Conservation (phyloP, 306 rosid species). For the Pyrus betulifolia region DNA sequence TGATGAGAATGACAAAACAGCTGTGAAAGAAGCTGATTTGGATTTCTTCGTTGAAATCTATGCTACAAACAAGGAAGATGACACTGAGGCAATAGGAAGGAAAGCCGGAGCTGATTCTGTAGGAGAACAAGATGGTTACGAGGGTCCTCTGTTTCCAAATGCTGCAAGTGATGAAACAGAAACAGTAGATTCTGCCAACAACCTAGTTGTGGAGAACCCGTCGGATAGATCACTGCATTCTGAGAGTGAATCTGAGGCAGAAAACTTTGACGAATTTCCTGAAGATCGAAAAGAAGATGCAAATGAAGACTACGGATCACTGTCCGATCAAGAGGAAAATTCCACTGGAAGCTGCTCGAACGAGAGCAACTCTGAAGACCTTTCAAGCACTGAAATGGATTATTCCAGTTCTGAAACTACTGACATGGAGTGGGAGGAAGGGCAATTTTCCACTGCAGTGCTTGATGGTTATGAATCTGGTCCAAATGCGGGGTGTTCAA, state of each 20-base stretch:
- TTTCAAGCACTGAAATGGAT: constrained; percentile 21
- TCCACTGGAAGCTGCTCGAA: constrained; percentile 28
- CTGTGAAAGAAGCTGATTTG: constrained; percentile 17
- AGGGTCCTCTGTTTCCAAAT: constrained; percentile 6
- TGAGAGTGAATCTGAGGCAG: constrained; percentile 31
- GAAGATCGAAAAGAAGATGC: constrained; percentile 11
- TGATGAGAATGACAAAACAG: constrained; percentile 15
- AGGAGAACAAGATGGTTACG: constrained; percentile 4
- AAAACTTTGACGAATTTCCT: constrained; percentile 1
- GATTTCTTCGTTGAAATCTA: constrained; percentile 60
- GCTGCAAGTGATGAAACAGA: constrained; percentile 14
- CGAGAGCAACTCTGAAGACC: constrained; percentile 17
- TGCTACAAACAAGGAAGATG: constrained; percentile 21
- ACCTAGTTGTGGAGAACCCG: constrained; percentile 11
- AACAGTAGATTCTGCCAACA: constrained; percentile 7
- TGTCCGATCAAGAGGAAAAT: constrained; percentile 30
- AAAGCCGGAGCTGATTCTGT: background rate
- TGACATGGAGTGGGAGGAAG: constrained; percentile 55
- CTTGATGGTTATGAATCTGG: constrained; percentile 27
- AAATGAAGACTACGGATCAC: constrained; percentile 12
- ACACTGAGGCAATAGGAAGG: constrained; percentile 4
- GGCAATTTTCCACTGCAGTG: constrained; percentile 16
- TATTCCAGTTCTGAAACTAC: constrained; percentile 28
- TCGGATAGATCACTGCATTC: constrained; percentile 20
- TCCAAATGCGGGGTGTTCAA: constrained; percentile 20